phyloP scores from a whole-genome alignment of 306 rosid species.

The Trifolium pratense region DNA sequence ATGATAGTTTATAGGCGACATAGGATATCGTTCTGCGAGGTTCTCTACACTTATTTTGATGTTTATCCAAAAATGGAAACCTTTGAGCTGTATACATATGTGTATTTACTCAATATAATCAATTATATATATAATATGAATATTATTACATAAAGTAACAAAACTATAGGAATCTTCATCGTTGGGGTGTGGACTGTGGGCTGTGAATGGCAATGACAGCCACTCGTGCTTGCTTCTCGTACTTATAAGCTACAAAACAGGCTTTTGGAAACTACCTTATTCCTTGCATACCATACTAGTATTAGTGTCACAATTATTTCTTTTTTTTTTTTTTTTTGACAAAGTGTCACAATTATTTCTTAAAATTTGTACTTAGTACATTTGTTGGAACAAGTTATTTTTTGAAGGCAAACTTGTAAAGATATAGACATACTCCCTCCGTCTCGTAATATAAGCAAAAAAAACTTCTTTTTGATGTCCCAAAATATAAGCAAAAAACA shows the following conservation, averaged over 20 bases:
- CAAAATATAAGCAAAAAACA: too few relatives aligned
- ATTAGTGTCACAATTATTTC: neutral
- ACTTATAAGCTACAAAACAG: constrained; percentile 29
- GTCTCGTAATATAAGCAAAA: too few relatives aligned
- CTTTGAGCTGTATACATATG: constrained; percentile 15
- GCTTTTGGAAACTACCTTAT: constrained; percentile 32
- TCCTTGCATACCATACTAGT: neutral
- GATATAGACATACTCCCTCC: too few relatives aligned
- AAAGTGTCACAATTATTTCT: neutral
- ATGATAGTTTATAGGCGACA: neutral
- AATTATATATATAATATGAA: neutral
- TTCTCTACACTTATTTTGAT: neutral
- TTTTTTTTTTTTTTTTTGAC: too few relatives aligned
- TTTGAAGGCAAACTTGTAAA: too few relatives aligned
- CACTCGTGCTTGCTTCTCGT: constrained; percentile 41
- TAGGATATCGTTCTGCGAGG: neutral
- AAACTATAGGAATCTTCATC: constrained; percentile 42
- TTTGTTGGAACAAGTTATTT: too few relatives aligned
- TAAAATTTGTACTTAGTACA: neutral
- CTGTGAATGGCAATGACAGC: constrained; percentile 39
- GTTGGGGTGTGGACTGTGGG: constrained; percentile 40
- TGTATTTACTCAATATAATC: constrained; percentile 5
- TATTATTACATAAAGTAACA: neutral
- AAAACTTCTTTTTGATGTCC: too few relatives aligned
- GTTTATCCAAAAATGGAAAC: constrained; percentile 44